Conservation (phyloP, 768 basidiomycete genomes). For the Leccinum disarticulatum region DNA sequence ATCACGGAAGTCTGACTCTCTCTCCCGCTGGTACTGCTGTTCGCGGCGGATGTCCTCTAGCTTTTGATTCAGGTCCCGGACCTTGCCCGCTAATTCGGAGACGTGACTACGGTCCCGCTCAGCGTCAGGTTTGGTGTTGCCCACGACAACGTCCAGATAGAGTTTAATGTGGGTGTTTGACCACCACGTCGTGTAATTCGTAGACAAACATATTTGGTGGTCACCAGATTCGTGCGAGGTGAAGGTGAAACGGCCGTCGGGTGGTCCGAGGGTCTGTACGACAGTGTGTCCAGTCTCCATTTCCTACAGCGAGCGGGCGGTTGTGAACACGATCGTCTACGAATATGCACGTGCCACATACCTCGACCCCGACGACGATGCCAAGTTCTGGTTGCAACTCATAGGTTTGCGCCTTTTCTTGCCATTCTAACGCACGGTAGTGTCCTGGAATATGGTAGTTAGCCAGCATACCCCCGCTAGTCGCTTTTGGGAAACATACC, state of each 20-base stretch:
- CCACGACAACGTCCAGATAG: constrained; percentile 92
- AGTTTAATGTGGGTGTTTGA: constrained; percentile 85
- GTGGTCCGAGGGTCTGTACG: constrained; percentile 86
- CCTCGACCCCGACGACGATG: constrained; percentile 88
- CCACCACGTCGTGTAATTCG: constrained; percentile 91
- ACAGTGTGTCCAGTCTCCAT: constrained; percentile 77
- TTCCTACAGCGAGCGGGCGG: constrained; percentile 54
- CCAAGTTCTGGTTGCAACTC: constrained; percentile 73
- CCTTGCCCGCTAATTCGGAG: constrained; percentile 73
- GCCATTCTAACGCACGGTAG: constrained; percentile 92
- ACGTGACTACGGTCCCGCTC: constrained; percentile 87
- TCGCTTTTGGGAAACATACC: constrained; percentile 45
- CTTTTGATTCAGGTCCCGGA: constrained; percentile 92
- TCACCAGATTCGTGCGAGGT: constrained; percentile 97
- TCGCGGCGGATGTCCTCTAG: constrained; percentile 91
- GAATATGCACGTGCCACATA: constrained; percentile 37
- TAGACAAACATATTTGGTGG: constrained; percentile 94
- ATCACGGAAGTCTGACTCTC: constrained; percentile 87
- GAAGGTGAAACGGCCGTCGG: constrained; percentile 93
- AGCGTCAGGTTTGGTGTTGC: constrained; percentile 80
- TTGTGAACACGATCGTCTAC: neutral
- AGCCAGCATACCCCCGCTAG: neutral
- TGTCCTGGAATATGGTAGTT: constrained; percentile 57
- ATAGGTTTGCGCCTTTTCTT: constrained; percentile 68
- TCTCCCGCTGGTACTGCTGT: constrained; percentile 96